A percentile compares a stretch with the other conserved stretches of the same genome.
These are phyloP conservation scores for Pseudocercospora ulei DNA, from an alignment of 2,329 filamentous ascomycete genomes.

Conservation along the genomic window DNA sequence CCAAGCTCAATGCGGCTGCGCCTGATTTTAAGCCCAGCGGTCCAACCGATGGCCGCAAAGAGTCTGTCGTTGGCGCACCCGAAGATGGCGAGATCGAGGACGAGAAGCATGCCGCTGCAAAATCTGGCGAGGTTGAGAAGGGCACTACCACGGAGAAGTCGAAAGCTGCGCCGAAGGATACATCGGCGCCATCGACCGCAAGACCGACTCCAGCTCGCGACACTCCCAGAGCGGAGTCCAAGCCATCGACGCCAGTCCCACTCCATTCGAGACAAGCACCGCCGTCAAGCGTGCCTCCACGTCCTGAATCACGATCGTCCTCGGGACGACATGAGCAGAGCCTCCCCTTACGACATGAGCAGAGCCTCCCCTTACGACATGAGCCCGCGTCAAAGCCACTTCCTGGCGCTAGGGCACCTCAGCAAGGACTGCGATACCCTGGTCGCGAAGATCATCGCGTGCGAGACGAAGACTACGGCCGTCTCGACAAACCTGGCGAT, in stretches of 20 bases:
- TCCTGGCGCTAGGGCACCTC: conserved; percentile 9
- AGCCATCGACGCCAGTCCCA: conserved; percentile 24
- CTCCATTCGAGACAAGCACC: conserved; percentile 17
- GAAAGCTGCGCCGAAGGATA: conserved; percentile 10
- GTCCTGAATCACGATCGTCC: conserved; percentile 32
- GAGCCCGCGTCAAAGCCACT: conserved; percentile 19
- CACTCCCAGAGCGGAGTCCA: conserved; percentile 16
- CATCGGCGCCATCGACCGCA: conserved; percentile 3
- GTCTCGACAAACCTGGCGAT: conserved; percentile 40
- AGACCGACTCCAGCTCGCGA: conserved; percentile 11
- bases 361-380: conserved; percentile 41
- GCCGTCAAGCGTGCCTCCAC: conserved; percentile 24
- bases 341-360: conserved; percentile 29
- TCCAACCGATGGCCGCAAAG: conserved; percentile 33
- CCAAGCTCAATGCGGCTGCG: conserved; percentile 48
- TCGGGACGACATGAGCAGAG: conserved; percentile 24
- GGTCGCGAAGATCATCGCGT: conserved; percentile 26
- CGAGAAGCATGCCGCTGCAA: conserved; percentile 36
- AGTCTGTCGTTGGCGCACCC: conserved; percentile 29
- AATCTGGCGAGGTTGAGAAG: conserved; percentile 22
- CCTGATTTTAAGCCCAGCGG: conserved; percentile 53
- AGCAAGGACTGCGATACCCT: conserved; percentile 26
- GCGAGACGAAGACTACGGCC: conserved; percentile 35
- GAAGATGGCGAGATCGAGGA: conserved; percentile 69
- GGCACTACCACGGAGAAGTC: conserved; percentile 22